Conservation (phyloP, 768 basidiomycete species). For the Tricholoma terreum region DNA sequence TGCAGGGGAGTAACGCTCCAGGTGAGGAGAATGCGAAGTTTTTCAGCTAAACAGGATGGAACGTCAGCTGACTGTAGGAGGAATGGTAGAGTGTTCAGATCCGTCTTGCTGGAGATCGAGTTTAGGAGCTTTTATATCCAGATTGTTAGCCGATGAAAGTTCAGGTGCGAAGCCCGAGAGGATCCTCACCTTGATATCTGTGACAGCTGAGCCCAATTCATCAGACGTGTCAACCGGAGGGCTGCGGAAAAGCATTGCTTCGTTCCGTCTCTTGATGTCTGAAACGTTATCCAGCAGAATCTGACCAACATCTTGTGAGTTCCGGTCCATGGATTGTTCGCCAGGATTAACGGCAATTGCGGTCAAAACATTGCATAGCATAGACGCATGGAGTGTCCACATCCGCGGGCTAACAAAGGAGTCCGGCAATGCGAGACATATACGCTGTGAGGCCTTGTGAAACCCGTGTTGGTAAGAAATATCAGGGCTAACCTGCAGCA, state of each 20-base stretch:
- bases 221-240: constrained; percentile 60
- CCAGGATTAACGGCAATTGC: constrained; percentile 33
- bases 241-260: constrained; percentile 73
- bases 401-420: constrained; percentile 69
- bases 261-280: constrained; percentile 76
- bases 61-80: constrained; percentile 48
- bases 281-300: constrained; percentile 55
- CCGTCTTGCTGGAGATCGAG: constrained; percentile 65
- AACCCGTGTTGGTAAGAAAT: background rate
- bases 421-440: constrained; percentile 70
- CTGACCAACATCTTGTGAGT: constrained; percentile 41
- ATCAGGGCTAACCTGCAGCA: constrained; percentile 53
- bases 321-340: constrained; percentile 37
- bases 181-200: constrained; percentile 44
- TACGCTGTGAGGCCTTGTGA: constrained; percentile 42
- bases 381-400: constrained; percentile 53
- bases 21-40: constrained; percentile 70
- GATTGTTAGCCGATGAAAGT: constrained; percentile 4
- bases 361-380: constrained; percentile 47
- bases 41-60: constrained; percentile 51
- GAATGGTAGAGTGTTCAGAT: constrained; percentile 55
- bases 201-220: constrained; percentile 58
- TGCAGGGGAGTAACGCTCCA: constrained; percentile 82
- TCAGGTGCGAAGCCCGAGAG: background rate
- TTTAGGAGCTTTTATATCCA: constrained; percentile 57